These are phyloP conservation scores for Paramecium biaurelia DNA, from an alignment of 73 alveolate genomes.

Conservation along the genomic window DNA sequence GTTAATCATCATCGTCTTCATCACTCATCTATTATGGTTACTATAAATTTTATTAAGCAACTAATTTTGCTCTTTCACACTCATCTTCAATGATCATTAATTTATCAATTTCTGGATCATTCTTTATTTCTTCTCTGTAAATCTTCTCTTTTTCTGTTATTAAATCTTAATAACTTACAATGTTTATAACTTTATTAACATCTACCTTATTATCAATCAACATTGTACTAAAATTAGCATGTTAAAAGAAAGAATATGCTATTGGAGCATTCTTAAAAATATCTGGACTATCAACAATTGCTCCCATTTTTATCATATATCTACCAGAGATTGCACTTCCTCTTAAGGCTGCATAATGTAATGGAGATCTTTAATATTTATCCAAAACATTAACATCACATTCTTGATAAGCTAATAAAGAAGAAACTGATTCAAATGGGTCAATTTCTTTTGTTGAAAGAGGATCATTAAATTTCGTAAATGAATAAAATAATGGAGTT, in stretches of 20 bases:
- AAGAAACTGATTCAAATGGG: slow-evolving; percentile 80
- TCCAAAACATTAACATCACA: slow-evolving; percentile 74
- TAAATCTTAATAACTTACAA: neutral
- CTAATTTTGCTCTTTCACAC: neutral
- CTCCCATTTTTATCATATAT: slow-evolving; percentile 70
- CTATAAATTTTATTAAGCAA: neutral
- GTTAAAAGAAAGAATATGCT: slow-evolving; percentile 72
- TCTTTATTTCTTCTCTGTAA: neutral
- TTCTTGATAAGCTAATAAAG: slow-evolving; percentile 64
- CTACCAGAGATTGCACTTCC: slow-evolving; percentile 73
- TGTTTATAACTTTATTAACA: slow-evolving; percentile 66
- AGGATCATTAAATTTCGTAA: slow-evolving; percentile 74
- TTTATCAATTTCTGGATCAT: neutral
- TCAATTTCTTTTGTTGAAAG: slow-evolving; percentile 63
- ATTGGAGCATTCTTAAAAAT: slow-evolving; percentile 81
- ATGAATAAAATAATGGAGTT: slow-evolving; percentile 85
- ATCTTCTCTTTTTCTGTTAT: slow-evolving; percentile 34
- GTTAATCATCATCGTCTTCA: slow-evolving; percentile 44
- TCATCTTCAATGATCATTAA: neutral
- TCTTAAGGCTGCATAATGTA: slow-evolving; percentile 84
- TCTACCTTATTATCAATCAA: slow-evolving; percentile 78
- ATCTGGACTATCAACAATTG: slow-evolving; percentile 73
- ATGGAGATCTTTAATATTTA: slow-evolving; percentile 76
- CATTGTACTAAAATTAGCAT: slow-evolving; percentile 72
- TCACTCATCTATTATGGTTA: neutral